These are phyloP conservation scores for Torulaspora delbrueckii DNA, from an alignment of 805 yeast genomes.

Conservation along the genomic window DNA sequence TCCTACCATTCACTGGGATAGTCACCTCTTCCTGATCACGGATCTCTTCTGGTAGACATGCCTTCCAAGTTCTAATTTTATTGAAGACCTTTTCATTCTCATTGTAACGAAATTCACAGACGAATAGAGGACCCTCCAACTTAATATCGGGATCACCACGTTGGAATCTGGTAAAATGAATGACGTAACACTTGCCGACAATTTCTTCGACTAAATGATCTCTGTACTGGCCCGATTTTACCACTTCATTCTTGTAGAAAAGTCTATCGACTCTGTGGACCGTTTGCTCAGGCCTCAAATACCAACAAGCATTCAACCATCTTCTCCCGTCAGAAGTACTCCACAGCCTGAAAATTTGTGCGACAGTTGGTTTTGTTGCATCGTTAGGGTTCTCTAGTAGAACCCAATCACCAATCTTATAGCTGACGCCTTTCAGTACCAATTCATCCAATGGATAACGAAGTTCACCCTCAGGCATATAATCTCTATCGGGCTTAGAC, in stretches of 20 bases:
- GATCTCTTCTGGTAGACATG: constrained; percentile 95
- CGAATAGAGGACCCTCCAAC: constrained; percentile 76
- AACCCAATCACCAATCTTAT: constrained; percentile 93
- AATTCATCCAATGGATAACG: constrained; percentile 79
- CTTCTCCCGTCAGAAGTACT: constrained; percentile 69
- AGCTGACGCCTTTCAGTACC: constrained; percentile 63
- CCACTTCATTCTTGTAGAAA: constrained; percentile 90
- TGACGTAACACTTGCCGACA: constrained; percentile 89
- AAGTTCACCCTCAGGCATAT: constrained; percentile 53
- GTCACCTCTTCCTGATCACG: constrained; percentile 79
- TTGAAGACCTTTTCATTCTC: constrained; percentile 87
- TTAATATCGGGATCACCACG: constrained; percentile 89
- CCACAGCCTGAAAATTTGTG: constrained; percentile 93
- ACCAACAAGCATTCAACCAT: constrained; percentile 96
- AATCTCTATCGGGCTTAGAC: constrained; percentile 76
- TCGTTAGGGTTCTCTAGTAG: constrained; percentile 83
- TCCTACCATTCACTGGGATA: constrained; percentile 61
- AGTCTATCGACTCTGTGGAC: constrained; percentile 87
- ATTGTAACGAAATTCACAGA: constrained; percentile 92
- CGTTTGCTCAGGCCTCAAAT: constrained; percentile 95
- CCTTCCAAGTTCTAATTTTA: constrained; percentile 96
- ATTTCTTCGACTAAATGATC: constrained; percentile 88
- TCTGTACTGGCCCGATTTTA: constrained; percentile 93
- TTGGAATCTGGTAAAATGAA: constrained; percentile 89
- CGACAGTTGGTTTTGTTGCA: constrained; percentile 82